phyloP scores from a whole-genome alignment of 1,284 basidiomycete species.

The Lignosus rhinocerotis region DNA sequence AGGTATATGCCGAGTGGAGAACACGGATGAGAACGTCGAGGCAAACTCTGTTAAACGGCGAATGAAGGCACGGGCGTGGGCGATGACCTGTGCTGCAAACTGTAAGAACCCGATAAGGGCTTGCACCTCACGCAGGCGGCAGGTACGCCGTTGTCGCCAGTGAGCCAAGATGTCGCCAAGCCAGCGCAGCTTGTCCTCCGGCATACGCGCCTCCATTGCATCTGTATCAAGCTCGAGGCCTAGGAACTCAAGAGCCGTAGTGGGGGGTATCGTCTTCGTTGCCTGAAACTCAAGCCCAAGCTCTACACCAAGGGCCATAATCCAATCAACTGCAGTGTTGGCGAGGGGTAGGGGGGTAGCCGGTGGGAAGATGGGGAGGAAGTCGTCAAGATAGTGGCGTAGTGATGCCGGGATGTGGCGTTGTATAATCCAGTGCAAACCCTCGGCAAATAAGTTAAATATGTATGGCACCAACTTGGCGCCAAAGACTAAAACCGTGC shows the following conservation, averaged over 20 bases:
- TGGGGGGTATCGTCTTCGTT: not conserved
- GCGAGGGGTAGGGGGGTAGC: not conserved
- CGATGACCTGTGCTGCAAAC: slow-evolving; percentile 7
- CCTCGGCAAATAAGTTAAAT: slow-evolving; percentile 41
- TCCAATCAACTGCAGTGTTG: not conserved
- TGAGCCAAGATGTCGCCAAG: not conserved
- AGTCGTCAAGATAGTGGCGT: slow-evolving; percentile 9
- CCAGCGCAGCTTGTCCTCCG: slow-evolving; percentile 2
- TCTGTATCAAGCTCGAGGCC: slow-evolving; percentile 8
- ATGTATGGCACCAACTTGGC: slow-evolving; percentile 35
- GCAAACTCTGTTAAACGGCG: slow-evolving; percentile 7
- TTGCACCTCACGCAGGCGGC: slow-evolving; percentile 5
- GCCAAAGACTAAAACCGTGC: slow-evolving; percentile 31
- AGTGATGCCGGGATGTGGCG: slow-evolving; percentile 5
- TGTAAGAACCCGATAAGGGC: slow-evolving; percentile 10
- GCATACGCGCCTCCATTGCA: slow-evolving; percentile 9
- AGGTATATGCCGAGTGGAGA: slow-evolving; percentile 1
- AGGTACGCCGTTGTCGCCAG: not conserved
- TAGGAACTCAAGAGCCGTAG: slow-evolving; percentile 1
- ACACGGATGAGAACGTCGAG: not conserved
- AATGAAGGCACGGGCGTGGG: slow-evolving; percentile 1
- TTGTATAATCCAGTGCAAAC: slow-evolving; percentile 37
- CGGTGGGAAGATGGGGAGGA: slow-evolving; percentile 5
- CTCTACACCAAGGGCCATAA: slow-evolving; percentile 1
- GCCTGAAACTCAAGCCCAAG: slow-evolving; percentile 9